A percentile compares a stretch with the other conserved stretches of the same genome.
Conservation (phyloP, 169 alveolate species). For the Cryptosporidium tyzzeri region DNA sequence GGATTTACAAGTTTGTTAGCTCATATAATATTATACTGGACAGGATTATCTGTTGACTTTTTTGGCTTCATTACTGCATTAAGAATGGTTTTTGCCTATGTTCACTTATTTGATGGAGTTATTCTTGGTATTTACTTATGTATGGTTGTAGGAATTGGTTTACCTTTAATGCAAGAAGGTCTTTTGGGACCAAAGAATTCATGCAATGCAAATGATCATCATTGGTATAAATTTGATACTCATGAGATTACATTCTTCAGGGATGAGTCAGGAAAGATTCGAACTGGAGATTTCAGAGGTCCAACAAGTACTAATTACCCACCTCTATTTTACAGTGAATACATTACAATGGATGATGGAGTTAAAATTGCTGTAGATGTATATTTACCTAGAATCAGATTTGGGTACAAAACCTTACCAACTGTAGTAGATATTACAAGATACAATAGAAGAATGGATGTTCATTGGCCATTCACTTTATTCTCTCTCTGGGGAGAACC, state of each 20-base stretch:
- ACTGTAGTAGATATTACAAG: conserved; percentile 79
- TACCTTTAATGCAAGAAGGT: conserved; percentile 73
- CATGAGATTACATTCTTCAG: conserved; percentile 30
- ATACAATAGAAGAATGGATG: conserved; percentile 79
- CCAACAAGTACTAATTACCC: conserved; percentile 74
- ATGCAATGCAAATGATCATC: conserved; percentile 74
- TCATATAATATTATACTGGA: conserved; percentile 42
- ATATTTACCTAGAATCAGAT: conserved; percentile 77
- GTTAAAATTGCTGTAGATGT: conserved; percentile 81
- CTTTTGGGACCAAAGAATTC: conserved; percentile 51
- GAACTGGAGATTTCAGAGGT: conserved; percentile 70
- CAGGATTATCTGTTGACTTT: conserved; percentile 63
- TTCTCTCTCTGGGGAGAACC: conserved; percentile 81
- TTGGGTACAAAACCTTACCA: conserved; percentile 53
- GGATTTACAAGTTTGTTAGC: conserved; percentile 32
- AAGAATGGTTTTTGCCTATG: conserved; percentile 61
- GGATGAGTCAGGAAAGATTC: conserved; percentile 40
- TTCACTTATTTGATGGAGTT: conserved; percentile 12
- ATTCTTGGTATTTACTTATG: conserved; percentile 28
- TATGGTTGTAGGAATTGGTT: conserved; percentile 33
- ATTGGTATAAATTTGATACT: conserved; percentile 69
- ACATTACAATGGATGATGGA: conserved; percentile 80
- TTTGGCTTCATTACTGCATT: conserved; percentile 56
- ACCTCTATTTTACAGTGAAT: conserved; percentile 78
- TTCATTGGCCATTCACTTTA: conserved; percentile 81